Conservation (phyloP, 306 rosid species). For the Elaeagnus macrophylla region DNA sequence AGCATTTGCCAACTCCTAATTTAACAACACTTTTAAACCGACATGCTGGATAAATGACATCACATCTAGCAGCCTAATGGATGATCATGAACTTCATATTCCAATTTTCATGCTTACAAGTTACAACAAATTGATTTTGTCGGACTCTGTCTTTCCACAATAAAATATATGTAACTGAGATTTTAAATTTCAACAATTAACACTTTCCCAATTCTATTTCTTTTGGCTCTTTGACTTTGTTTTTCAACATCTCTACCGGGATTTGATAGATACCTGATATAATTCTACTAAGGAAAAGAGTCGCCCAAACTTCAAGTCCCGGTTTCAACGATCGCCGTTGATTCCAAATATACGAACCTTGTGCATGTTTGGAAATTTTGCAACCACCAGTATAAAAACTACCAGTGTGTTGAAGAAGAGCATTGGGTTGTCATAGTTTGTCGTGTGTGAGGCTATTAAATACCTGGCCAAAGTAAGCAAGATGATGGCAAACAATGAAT, state of each 20-base stretch:
- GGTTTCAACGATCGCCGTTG: conserved; percentile 27
- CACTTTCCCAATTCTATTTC: no score
- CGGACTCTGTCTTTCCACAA: no score
- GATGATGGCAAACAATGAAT: neutral
- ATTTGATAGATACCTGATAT: no score
- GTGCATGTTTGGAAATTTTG: conserved; percentile 43
- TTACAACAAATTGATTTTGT: no score
- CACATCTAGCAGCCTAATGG: no score
- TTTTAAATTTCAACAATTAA: no score
- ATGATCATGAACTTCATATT: no score
- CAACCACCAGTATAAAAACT: conserved; percentile 36
- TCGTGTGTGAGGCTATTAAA: conserved; percentile 39
- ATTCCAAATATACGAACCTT: conserved; percentile 40
- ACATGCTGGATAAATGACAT: no score
- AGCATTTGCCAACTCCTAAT: no score
- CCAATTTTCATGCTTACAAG: no score
- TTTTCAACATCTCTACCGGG: conserved; percentile 22
- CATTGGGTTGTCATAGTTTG: conserved; percentile 35
- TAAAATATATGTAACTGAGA: no score
- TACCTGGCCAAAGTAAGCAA: conserved; percentile 17
- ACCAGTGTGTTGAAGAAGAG: conserved; percentile 33
- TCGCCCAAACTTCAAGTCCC: conserved; percentile 9
- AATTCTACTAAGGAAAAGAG: conserved; percentile 1
- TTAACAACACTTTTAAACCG: no score
- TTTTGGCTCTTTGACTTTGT: conserved; percentile 20